Evolutionary conservation across 768 basidiomycete genomes (phyloP).

Genomic region (Lactarius sp.): DNA sequence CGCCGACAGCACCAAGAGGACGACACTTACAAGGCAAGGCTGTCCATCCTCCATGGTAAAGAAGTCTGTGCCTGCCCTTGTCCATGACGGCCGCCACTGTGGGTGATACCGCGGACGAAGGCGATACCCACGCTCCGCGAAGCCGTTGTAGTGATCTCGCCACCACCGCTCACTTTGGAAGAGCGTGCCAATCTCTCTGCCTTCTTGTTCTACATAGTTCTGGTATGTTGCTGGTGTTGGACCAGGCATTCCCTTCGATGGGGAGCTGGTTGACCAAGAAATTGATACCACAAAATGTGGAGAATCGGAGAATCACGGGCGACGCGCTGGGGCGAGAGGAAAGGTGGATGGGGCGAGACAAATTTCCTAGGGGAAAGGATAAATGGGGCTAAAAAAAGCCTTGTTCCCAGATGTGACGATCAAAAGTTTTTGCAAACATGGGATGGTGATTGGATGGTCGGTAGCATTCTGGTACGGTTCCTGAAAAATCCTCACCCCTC

Average conservation of each 20-base stretch:
- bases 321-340: no score
- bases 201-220: neutral
- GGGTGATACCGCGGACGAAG: conserved; percentile 22
- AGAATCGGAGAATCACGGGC: no score
- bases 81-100: conserved; percentile 20
- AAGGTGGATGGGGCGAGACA: no score
- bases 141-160: conserved; percentile 3
- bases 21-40: conserved; percentile 3
- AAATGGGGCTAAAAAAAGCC: no score
- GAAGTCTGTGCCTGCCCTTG: conserved; percentile 1
- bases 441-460: no score
- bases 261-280: neutral
- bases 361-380: no score
- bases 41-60: conserved; percentile 14
- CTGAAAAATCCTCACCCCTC: no score
- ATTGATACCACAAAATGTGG: neutral
- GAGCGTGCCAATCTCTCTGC: conserved; percentile 7
- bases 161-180: conserved; percentile 19
- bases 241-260: neutral
- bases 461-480: no score
- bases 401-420: no score
- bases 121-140: conserved; percentile 7
- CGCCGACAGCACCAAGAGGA: neutral
- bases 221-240: neutral
- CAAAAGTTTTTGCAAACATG: no score